These are phyloP conservation scores for Cocos nucifera DNA, from an alignment of 176 grass and related monocot genomes.

Conservation along the genomic window DNA sequence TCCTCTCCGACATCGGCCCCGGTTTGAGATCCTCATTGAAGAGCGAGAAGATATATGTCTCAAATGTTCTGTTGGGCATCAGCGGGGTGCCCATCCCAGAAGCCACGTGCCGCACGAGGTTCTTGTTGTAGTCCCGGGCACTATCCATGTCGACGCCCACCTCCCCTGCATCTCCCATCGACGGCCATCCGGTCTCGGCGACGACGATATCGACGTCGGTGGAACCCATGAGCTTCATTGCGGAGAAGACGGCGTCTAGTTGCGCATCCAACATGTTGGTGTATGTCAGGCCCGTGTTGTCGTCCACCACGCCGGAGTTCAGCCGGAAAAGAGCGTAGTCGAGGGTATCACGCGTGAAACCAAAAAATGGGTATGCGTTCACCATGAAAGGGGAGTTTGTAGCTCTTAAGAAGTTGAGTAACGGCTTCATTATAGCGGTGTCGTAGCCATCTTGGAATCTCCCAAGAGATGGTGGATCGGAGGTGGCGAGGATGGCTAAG, in stretches of 20 bases:
- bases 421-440: conserved; percentile 29
- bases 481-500: conserved; percentile 45
- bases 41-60: conserved; percentile 64
- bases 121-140: conserved; percentile 60
- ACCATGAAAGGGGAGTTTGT: conserved; percentile 75
- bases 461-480: conserved; percentile 39
- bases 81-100: conserved; percentile 78
- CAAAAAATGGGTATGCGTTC: conserved; percentile 83
- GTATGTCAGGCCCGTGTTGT: conserved; percentile 43
- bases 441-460: conserved; percentile 44
- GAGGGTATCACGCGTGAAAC: conserved; percentile 34
- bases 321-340: conserved; percentile 61
- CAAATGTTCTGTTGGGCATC: conserved; percentile 68
- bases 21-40: conserved; percentile 79
- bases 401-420: conserved; percentile 61
- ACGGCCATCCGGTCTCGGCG: conserved; percentile 75
- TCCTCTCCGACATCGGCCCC: conserved; percentile 48
- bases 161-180: conserved; percentile 52
- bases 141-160: conserved; percentile 27
- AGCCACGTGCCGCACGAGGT: conserved; percentile 55
- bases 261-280: conserved; percentile 80
- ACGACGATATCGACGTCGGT: conserved; percentile 54
- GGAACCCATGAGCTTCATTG: conserved; percentile 37
- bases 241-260: conserved; percentile 68
- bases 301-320: conserved; percentile 38